phyloP scores from a whole-genome alignment of 1,139 yeast genomes.

The Spathaspora sp. region DNA sequence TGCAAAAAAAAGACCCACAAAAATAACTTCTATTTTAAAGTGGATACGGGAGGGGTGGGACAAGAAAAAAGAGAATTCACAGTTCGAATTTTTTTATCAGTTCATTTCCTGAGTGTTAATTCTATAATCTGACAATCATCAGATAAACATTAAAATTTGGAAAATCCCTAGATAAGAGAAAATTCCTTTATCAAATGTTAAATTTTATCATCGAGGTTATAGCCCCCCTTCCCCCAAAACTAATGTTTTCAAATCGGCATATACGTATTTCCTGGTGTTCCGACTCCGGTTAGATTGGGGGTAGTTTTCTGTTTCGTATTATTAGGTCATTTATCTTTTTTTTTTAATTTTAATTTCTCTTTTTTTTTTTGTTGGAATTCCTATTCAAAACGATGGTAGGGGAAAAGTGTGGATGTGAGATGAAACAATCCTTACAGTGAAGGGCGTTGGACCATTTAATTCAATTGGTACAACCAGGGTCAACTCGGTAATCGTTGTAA shows the following conservation, averaged over 20 bases:
- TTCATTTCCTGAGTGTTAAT: too few relatives aligned
- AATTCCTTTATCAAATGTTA: too few relatives aligned
- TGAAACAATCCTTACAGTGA: neutral
- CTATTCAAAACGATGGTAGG: neutral
- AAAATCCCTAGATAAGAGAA: too few relatives aligned
- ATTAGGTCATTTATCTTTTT: slow-evolving; percentile 1
- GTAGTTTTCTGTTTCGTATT: neutral
- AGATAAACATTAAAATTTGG: too few relatives aligned
- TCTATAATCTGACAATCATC: too few relatives aligned
- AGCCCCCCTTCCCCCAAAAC: too few relatives aligned
- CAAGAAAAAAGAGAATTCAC: neutral
- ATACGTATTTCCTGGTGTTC: neutral
- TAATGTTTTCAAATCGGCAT: neutral
- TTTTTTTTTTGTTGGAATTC: neutral
- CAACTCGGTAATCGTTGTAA: too few relatives aligned
- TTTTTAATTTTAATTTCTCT: neutral
- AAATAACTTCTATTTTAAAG: neutral
- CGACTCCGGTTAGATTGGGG: neutral
- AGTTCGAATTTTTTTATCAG: too few relatives aligned
- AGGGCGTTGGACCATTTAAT: too few relatives aligned
- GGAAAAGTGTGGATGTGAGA: neutral
- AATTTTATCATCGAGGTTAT: too few relatives aligned
- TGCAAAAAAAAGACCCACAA: neutral
- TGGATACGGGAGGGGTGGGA: neutral
- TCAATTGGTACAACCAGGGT: too few relatives aligned